These are phyloP conservation scores for Chamaenerion angustifolium DNA, from an alignment of 345 rosid genomes.

Conservation along the genomic window DNA sequence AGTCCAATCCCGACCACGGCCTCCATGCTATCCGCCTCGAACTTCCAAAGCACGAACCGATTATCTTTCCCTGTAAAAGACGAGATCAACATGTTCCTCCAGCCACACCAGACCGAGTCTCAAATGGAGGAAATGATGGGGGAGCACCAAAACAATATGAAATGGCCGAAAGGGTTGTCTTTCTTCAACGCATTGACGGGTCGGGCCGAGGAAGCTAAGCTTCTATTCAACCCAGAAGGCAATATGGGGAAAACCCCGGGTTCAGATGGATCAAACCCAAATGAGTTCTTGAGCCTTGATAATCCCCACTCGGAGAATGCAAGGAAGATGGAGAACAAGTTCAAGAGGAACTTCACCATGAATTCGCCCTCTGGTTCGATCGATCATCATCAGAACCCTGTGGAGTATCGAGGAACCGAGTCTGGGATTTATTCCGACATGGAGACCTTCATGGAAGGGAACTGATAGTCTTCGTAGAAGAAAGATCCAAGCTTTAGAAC, in stretches of 20 bases:
- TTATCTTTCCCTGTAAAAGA: slow-evolving; percentile 52
- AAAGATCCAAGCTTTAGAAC: background rate
- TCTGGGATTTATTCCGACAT: slow-evolving; percentile 56
- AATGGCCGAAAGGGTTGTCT: slow-evolving; percentile 84
- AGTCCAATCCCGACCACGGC: slow-evolving; percentile 33
- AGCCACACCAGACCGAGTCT: slow-evolving; percentile 35
- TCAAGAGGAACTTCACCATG: slow-evolving; percentile 53
- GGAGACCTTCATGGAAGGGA: slow-evolving; percentile 77
- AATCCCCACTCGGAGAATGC: slow-evolving; percentile 39
- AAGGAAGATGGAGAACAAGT: slow-evolving; percentile 56
- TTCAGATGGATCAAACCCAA: slow-evolving; percentile 24
- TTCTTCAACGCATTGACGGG: slow-evolving; percentile 73
- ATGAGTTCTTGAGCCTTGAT: slow-evolving; percentile 66
- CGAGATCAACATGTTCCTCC: slow-evolving; percentile 59
- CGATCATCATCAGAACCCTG: slow-evolving; percentile 31
- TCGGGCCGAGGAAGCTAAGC: slow-evolving; percentile 58
- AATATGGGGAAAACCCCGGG: slow-evolving; percentile 28
- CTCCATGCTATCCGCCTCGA: slow-evolving; percentile 49
- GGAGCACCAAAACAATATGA: slow-evolving; percentile 66
- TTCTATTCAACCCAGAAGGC: slow-evolving; percentile 48
- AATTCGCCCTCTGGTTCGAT: slow-evolving; percentile 55
- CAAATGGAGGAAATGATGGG: slow-evolving; percentile 43
- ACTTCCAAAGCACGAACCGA: slow-evolving; percentile 43
- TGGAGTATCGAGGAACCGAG: slow-evolving; percentile 43
- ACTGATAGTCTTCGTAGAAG: slow-evolving; percentile 1